Evolutionary conservation across 2,329 filamentous ascomycete species (phyloP), one percentile per base, ranked within the genome.

Genomic region (Penicillium sclerotiorum): DNA sequence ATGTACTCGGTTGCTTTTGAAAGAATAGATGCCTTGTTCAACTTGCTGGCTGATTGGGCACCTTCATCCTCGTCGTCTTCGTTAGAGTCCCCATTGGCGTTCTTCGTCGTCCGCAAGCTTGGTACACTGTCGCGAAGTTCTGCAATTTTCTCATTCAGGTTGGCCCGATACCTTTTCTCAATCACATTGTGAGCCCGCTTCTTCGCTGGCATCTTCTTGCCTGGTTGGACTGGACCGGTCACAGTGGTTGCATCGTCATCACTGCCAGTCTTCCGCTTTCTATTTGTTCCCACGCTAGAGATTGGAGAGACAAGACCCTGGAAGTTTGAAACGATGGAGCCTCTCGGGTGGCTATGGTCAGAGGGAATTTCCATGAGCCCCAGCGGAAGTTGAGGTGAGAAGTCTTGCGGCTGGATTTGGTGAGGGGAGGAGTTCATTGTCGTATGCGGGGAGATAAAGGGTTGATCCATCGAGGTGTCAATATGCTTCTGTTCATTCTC

Each of bases 141-240:
- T 38, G 91, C 88, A 62, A 97, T 97, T 76, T 97, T 97, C 68
- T 96, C 93, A 66, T 97, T 97, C 49, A 97, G 80, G 65, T 97
- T 97, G 46, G 90, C 96, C 62, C 93, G 86, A 71, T 97, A 97
- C 58, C 93, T 80, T 79, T 96, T 97, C 75, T 97, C 93, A 56
- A 97, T 96, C 81, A 97, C 94, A 72, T 96, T 97, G 73, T 97
- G 93, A 2, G 93, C 91, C 25, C 92, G 95, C 80, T 96, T 96
- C 79, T 96, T 96, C 65, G 77, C 62, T 80, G 85, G 60, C 77
- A 81, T 58, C 80, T 83, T 78, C 11, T 86, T 73, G 32, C 63
- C 61, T 2, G 61, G 57, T 47, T 61, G 63, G 3, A 62, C 50
- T 20, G 62, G 46, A 8, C 55, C 58, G 35, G 72, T 70, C 64